Evolutionary conservation across 2,329 filamentous ascomycete species (phyloP).

Genomic region (Mycosphaerella sp.): DNA sequence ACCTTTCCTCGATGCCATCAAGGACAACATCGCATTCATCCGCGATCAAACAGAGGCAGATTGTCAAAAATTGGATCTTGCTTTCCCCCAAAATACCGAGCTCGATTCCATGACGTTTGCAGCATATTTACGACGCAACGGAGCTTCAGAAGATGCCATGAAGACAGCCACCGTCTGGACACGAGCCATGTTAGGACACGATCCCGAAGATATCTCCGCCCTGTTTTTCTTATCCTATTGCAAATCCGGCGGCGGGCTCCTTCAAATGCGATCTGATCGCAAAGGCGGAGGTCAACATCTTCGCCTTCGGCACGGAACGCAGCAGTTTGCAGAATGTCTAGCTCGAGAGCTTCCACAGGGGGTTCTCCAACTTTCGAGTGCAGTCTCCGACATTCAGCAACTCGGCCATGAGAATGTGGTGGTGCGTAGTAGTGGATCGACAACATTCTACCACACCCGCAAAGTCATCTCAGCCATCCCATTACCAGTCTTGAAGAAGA

Average conservation of each 20-base stretch:
- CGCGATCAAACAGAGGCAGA: constrained; percentile 34
- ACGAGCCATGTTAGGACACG: constrained; percentile 45
- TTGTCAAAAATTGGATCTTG: constrained; percentile 31
- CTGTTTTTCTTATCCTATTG: constrained; percentile 51
- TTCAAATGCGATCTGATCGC: constrained; percentile 48
- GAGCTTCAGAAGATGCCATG: constrained; percentile 31
- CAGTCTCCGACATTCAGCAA: constrained; percentile 3
- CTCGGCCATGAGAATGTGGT: constrained; percentile 15
- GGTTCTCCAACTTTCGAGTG: constrained; percentile 20
- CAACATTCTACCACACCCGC: constrained; percentile 30
- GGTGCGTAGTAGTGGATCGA: neutral
- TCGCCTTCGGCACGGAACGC: constrained; percentile 44
- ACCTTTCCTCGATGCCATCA: constrained; percentile 24
- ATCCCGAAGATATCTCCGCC: constrained; percentile 45
- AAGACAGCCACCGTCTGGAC: constrained; percentile 42
- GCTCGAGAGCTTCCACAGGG: constrained; percentile 29
- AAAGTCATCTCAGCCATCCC: constrained; percentile 47
- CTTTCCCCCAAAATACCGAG: constrained; percentile 19
- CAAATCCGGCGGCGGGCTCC: constrained; percentile 45
- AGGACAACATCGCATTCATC: constrained; percentile 28
- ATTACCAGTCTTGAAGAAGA: constrained; percentile 39
- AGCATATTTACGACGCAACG: constrained; percentile 32
- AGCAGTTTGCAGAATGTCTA: constrained; percentile 36
- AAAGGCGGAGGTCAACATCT: constrained; percentile 49
- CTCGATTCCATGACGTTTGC: constrained; percentile 36